A percentile compares a stretch with the other conserved stretches of the same genome.
phyloP scores from a whole-genome alignment of 805 yeast genomes.

The Yarrowia sp. region DNA sequence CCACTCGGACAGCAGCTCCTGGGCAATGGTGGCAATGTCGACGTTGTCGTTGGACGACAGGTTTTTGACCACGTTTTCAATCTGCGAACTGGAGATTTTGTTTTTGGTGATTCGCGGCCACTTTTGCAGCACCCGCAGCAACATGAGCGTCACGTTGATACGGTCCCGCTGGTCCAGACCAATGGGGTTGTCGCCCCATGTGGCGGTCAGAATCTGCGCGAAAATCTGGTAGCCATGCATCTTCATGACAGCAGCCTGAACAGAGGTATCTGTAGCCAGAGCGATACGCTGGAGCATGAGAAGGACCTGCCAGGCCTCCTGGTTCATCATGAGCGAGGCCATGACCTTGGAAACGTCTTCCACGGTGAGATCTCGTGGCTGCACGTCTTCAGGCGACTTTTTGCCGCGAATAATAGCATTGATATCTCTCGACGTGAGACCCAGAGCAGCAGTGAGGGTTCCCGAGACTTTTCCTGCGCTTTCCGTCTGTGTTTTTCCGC shows the following conservation, averaged over 20 bases:
- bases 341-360: slow-evolving; percentile 72
- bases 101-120: slow-evolving; percentile 76
- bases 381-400: slow-evolving; percentile 48
- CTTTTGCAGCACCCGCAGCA: slow-evolving; percentile 54
- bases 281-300: slow-evolving; percentile 70
- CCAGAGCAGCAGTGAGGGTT: slow-evolving; percentile 78
- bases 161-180: background rate
- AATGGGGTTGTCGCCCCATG: slow-evolving; percentile 6
- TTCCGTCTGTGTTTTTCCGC: slow-evolving; percentile 96
- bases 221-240: slow-evolving; percentile 86
- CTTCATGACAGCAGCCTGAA: slow-evolving; percentile 60
- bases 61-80: slow-evolving; percentile 58
- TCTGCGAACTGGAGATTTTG: slow-evolving; percentile 67
- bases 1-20: slow-evolving; percentile 62
- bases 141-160: slow-evolving; percentile 41
- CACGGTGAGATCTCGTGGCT: slow-evolving; percentile 43
- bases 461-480: slow-evolving; percentile 82
- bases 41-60: slow-evolving; percentile 36
- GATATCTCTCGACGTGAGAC: slow-evolving; percentile 60
- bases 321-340: slow-evolving; percentile 74
- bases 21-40: slow-evolving; percentile 41
- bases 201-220: slow-evolving; percentile 48
- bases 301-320: slow-evolving; percentile 59
- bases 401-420: slow-evolving; percentile 50
- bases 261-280: slow-evolving; percentile 41